A percentile compares a stretch with the other conserved stretches of the same genome.
Evolutionary conservation across 805 yeast genomes (phyloP).

Genomic region (Ogataea thermomethanolica): DNA sequence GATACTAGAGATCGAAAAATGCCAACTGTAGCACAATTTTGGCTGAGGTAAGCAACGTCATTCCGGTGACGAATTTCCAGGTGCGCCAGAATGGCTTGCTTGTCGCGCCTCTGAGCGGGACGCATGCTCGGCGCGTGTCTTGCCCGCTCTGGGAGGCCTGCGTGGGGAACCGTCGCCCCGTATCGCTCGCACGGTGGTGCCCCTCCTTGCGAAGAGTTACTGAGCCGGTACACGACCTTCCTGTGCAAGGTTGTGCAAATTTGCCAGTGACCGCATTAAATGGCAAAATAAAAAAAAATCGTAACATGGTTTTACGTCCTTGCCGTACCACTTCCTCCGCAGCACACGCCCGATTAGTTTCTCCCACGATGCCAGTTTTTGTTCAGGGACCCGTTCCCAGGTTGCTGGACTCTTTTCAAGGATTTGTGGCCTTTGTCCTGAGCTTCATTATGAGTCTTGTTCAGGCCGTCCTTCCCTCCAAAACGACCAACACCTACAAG

Average conservation of each 20-base stretch:
- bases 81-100: too few species aligned
- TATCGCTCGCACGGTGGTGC: too few species aligned
- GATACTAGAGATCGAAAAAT: conserved; percentile 3
- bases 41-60: conserved; percentile 7
- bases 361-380: not conserved
- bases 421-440: not conserved
- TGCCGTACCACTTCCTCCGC: not conserved
- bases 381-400: not conserved
- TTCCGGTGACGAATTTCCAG: too few species aligned
- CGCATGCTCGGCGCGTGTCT: too few species aligned
- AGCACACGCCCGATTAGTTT: not conserved
- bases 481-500: not conserved
- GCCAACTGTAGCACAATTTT: conserved; percentile 4
- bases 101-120: too few species aligned
- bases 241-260: conserved; percentile 7
- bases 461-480: not conserved
- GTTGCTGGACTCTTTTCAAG: conserved; percentile 1
- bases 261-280: conserved; percentile 4
- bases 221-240: not conserved
- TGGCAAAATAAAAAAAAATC: not conserved
- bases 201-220: not conserved
- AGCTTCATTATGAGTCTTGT: not conserved
- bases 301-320: not conserved
- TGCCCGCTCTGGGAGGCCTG: too few species aligned
- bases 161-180: too few species aligned